These are phyloP conservation scores for Fusarium citri DNA, from an alignment of 2,329 filamentous ascomycete species.

Conservation along the genomic window DNA sequence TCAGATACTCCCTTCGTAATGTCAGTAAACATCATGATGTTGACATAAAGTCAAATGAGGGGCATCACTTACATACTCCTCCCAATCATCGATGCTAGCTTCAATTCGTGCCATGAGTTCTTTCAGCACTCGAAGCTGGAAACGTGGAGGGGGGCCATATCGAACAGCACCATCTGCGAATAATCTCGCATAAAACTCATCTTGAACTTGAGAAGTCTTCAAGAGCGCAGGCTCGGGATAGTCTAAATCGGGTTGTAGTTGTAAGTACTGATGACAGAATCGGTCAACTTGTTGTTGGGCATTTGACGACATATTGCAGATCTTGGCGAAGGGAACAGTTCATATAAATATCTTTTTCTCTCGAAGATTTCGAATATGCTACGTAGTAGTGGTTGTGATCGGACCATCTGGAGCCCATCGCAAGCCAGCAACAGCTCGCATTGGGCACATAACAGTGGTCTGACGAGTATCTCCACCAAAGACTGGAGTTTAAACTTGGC, in stretches of 20 bases:
- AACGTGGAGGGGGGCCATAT: slow-evolving; percentile 73
- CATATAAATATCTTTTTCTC: not conserved
- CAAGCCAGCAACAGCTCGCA: slow-evolving; percentile 17
- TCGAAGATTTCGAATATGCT: slow-evolving; percentile 1
- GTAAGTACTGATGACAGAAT: slow-evolving; percentile 82
- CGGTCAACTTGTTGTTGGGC: slow-evolving; percentile 52
- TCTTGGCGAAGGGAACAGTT: not conserved
- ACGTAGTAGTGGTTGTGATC: slow-evolving; percentile 12
- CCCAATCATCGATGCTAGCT: slow-evolving; percentile 79
- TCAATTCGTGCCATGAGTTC: slow-evolving; percentile 77
- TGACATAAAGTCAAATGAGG: not conserved
- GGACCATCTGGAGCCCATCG: slow-evolving; percentile 23
- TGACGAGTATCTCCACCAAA: slow-evolving; percentile 38
- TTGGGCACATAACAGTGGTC: slow-evolving; percentile 24
- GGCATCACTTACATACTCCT: slow-evolving; percentile 79
- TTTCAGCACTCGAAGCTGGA: slow-evolving; percentile 80
- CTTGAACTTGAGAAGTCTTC: slow-evolving; percentile 71
- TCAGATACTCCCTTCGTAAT: slow-evolving; percentile 80
- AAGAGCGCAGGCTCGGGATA: slow-evolving; percentile 72
- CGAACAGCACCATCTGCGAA: slow-evolving; percentile 70
- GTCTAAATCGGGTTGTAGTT: slow-evolving; percentile 73
- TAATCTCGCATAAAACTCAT: slow-evolving; percentile 72
- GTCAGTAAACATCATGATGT: slow-evolving; percentile 38
- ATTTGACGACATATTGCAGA: slow-evolving; percentile 31
- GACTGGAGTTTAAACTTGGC: slow-evolving; percentile 35